Evolutionary conservation across 306 rosid genomes (phyloP).

Genomic region (Pyrus pyrifolia): DNA sequence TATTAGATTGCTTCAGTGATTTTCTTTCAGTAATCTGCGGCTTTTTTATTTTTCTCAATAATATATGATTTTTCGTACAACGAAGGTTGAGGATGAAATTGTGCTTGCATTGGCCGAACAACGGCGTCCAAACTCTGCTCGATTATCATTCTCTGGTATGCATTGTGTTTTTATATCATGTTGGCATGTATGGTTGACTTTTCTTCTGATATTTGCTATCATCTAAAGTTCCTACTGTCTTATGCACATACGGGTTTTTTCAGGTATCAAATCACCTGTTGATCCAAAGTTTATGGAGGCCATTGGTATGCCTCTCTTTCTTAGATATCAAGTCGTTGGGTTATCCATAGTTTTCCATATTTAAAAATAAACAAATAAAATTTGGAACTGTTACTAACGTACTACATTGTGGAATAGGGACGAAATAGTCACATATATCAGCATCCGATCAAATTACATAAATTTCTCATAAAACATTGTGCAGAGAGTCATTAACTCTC

Average conservation of each 20-base stretch:
- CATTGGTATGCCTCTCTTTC: slow-evolving; percentile 48
- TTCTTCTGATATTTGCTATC: background rate
- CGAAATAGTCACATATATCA: background rate
- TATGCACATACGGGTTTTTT: slow-evolving; percentile 1
- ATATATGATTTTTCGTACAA: slow-evolving; percentile 1
- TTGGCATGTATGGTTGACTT: background rate
- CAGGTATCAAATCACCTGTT: slow-evolving; percentile 83
- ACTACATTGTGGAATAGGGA: slow-evolving; percentile 3
- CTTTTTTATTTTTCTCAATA: background rate
- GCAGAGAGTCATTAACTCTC: background rate
- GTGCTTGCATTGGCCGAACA: slow-evolving; percentile 82
- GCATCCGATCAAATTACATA: background rate
- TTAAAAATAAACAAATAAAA: background rate
- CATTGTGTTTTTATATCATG: slow-evolving; percentile 3
- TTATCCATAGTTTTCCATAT: background rate
- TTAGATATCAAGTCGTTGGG: background rate
- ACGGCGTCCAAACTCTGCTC: slow-evolving; percentile 73
- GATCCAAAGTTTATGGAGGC: slow-evolving; percentile 96
- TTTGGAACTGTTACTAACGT: background rate
- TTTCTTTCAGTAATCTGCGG: background rate
- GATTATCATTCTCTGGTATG: slow-evolving; percentile 62
- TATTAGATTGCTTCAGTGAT: slow-evolving; percentile 5
- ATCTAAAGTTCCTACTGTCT: background rate
- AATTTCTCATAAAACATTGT: background rate
- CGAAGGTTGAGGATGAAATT: slow-evolving; percentile 83